Evolutionary conservation across 2,329 filamentous ascomycete genomes (phyloP).

Genomic region (Harringtonia aguacate): DNA sequence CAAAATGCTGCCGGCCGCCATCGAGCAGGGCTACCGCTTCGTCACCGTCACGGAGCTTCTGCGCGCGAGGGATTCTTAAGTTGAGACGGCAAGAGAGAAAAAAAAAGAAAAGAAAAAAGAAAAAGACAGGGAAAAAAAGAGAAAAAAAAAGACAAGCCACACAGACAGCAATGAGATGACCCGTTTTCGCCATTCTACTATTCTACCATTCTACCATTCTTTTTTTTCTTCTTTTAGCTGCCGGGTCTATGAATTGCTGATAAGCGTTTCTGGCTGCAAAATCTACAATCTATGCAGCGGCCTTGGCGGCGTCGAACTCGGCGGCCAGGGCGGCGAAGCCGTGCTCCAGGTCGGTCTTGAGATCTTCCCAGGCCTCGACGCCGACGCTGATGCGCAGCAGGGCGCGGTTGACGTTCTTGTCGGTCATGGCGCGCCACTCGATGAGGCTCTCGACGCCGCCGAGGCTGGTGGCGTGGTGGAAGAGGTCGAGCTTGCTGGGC

Average conservation of each 20-base stretch:
- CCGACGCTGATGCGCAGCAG: constrained; percentile 77
- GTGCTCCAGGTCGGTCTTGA: constrained; percentile 62
- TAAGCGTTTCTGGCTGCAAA: too few species aligned
- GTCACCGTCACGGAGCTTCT: constrained; percentile 63
- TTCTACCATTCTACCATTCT: background rate
- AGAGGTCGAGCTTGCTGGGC: constrained; percentile 69
- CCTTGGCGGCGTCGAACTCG: background rate
- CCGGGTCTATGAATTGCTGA: too few species aligned
- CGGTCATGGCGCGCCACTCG: constrained; percentile 91
- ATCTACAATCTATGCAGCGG: background rate
- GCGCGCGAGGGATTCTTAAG: too few species aligned
- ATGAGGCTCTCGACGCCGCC: constrained; percentile 93
- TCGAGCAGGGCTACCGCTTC: constrained; percentile 56
- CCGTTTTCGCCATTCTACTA: too few species aligned
- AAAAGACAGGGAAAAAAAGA: too few species aligned
- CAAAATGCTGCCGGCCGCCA: constrained; percentile 61
- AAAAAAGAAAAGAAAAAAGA: too few species aligned
- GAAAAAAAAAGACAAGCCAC: too few species aligned
- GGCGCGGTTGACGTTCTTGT: constrained; percentile 57
- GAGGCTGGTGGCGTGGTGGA: constrained; percentile 90
- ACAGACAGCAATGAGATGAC: too few species aligned
- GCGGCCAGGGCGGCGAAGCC: constrained; percentile 48
- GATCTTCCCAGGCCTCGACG: constrained; percentile 76
- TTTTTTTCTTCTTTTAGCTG: background rate
- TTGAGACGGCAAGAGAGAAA: too few species aligned